Evolutionary conservation across 2,329 filamentous ascomycete species (phyloP).

Genomic region (Curvularia verruculosa): DNA sequence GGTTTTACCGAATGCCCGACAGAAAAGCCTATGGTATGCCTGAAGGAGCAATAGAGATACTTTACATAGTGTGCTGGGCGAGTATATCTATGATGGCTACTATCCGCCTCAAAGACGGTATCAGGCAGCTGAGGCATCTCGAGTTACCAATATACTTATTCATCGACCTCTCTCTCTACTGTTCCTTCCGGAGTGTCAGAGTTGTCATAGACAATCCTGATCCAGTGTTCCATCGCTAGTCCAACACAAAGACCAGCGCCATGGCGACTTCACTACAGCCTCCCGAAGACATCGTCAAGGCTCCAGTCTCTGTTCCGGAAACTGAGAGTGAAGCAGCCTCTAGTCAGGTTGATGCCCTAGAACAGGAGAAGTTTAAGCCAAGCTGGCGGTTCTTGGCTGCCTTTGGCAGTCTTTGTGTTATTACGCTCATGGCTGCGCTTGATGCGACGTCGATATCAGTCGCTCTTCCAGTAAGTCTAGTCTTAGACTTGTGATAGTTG

Average conservation of each 20-base stretch:
- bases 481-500: too few relatives aligned
- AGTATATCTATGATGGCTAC: background rate
- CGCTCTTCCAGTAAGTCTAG: slow-evolving; percentile 54
- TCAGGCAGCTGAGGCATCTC: background rate
- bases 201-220: too few relatives aligned
- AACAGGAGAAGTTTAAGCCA: slow-evolving; percentile 35
- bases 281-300: slow-evolving; percentile 17
- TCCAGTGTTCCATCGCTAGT: background rate
- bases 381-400: slow-evolving; percentile 37
- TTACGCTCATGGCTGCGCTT: slow-evolving; percentile 67
- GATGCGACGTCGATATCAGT: slow-evolving; percentile 71
- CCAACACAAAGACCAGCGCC: background rate
- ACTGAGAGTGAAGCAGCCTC: slow-evolving; percentile 16
- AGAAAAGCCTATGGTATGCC: background rate
- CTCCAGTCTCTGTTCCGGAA: slow-evolving; percentile 8
- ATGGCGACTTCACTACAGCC: slow-evolving; percentile 22
- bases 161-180: background rate
- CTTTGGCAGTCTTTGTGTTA: slow-evolving; percentile 57
- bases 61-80: background rate
- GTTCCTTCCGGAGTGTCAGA: background rate
- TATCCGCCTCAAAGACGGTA: background rate
- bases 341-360: slow-evolving; percentile 14
- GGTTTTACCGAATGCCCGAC: background rate
- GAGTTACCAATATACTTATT: background rate
- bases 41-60: background rate